phyloP scores from a whole-genome alignment of 1,139 yeast genomes.

The Geotrichum candidum region DNA sequence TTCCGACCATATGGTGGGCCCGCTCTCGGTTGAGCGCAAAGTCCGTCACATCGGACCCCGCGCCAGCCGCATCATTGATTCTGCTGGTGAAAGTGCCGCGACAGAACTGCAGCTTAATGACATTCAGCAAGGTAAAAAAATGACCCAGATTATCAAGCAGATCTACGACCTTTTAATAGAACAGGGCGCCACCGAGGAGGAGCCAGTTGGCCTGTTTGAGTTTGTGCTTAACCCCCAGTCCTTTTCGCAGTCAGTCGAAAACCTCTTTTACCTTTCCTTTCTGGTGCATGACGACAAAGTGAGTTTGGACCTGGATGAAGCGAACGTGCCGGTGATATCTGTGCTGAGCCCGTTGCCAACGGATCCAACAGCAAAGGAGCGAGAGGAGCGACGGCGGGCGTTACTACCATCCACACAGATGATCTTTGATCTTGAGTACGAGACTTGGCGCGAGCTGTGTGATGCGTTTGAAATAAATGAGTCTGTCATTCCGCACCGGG shows the following conservation, averaged over 20 bases:
- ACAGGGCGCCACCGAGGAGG: slow-evolving; percentile 25
- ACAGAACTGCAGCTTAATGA: slow-evolving; percentile 44
- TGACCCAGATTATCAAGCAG: slow-evolving; percentile 35
- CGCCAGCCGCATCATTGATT: slow-evolving; percentile 18
- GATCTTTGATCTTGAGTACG: slow-evolving; percentile 63
- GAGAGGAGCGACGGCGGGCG: slow-evolving; percentile 31
- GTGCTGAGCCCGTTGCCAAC: slow-evolving; percentile 27
- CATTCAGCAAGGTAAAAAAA: slow-evolving; percentile 21
- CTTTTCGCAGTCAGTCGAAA: slow-evolving; percentile 76
- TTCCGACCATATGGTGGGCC: slow-evolving; percentile 64
- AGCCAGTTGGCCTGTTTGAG: slow-evolving; percentile 52
- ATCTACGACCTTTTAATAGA: slow-evolving; percentile 23
- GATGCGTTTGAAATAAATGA: slow-evolving; percentile 22
- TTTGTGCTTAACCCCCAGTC: slow-evolving; percentile 71
- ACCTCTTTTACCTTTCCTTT: slow-evolving; percentile 75
- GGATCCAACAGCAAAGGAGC: slow-evolving; percentile 25
- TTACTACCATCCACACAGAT: slow-evolving; percentile 47
- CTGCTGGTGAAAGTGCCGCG: slow-evolving; percentile 46
- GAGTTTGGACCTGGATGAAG: slow-evolving; percentile 41
- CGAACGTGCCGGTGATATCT: slow-evolving; percentile 46
- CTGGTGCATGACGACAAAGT: slow-evolving; percentile 68
- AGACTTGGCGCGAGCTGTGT: slow-evolving; percentile 51
- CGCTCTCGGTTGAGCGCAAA: slow-evolving; percentile 58
- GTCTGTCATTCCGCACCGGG: slow-evolving; percentile 20
- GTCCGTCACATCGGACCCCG: slow-evolving; percentile 22